A percentile compares a stretch with the other conserved stretches of the same genome.
Conservation (phyloP, 2,329 filamentous ascomycete genomes). For the Ophiosphaerella korrae region DNA sequence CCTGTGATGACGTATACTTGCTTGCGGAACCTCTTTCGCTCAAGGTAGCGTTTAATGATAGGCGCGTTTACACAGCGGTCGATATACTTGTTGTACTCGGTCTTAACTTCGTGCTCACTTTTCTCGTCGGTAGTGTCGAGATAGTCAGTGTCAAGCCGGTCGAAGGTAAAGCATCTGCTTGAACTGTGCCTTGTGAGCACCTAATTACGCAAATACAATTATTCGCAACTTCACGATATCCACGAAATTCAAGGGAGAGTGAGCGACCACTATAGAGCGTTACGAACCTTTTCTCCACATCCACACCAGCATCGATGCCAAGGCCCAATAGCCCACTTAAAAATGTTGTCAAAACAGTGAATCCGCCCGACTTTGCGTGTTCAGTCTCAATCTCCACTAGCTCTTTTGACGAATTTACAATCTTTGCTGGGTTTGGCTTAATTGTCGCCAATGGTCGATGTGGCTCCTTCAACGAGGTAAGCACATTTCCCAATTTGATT, state of each 20-base stretch:
- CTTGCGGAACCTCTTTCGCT: not conserved
- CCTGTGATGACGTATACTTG: not conserved
- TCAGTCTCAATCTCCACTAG: not conserved
- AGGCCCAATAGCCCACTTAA: not conserved
- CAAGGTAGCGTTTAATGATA: not conserved
- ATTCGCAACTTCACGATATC: no score
- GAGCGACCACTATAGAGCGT: no score
- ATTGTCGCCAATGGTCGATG: not conserved
- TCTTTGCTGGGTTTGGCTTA: not conserved
- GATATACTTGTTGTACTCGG: not conserved
- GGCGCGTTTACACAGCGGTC: not conserved
- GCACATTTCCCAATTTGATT: not conserved
- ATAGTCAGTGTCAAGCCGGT: not conserved
- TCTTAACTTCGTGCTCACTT: no score
- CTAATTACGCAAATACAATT: no score
- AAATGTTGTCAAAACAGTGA: not conserved
- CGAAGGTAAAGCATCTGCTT: not conserved
- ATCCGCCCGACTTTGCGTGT: not conserved
- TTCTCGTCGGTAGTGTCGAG: not conserved
- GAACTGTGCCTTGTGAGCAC: not conserved
- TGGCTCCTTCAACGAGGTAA: not conserved
- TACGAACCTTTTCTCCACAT: conserved; percentile 1
- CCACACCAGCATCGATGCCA: not conserved
- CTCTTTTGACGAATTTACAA: not conserved
- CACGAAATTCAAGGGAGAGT: no score